phyloP scores from a whole-genome alignment of 148 eudicot genomes.

The Fagopyrum esculentum region DNA sequence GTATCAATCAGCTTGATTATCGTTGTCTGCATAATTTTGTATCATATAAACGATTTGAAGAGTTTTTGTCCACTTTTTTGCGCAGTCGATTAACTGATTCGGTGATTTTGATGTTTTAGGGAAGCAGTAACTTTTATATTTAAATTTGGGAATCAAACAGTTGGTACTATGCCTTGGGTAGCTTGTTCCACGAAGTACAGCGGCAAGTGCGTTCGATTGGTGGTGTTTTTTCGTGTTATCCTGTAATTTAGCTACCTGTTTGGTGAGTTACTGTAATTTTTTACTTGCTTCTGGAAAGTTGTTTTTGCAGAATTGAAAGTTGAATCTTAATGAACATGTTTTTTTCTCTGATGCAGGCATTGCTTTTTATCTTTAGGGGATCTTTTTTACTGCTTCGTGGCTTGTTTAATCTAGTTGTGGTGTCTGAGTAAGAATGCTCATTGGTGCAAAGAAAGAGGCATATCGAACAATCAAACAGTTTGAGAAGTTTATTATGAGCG shows the following conservation, averaged over 20 bases:
- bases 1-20: neutral
- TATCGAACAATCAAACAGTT: conserved; percentile 26
- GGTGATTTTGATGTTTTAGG: neutral
- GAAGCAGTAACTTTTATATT: neutral
- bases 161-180: conserved; percentile 43
- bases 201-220: conserved; percentile 45
- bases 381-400: neutral
- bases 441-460: conserved; percentile 33
- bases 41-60: neutral
- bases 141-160: conserved; percentile 1
- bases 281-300: neutral
- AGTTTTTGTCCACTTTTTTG: neutral
- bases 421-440: conserved; percentile 48
- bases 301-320: neutral
- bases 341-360: neutral
- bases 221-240: conserved; percentile 56
- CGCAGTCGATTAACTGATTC: neutral
- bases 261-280: conserved; percentile 20
- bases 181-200: conserved; percentile 25
- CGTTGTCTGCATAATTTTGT: neutral
- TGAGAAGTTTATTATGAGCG: conserved; percentile 43
- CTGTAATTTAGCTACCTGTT: conserved; percentile 33
- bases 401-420: conserved; percentile 15
- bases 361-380: neutral
- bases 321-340: neutral